These are phyloP conservation scores for Wickerhamomyces mucosus DNA, from an alignment of 805 yeast species.

Conservation along the genomic window DNA sequence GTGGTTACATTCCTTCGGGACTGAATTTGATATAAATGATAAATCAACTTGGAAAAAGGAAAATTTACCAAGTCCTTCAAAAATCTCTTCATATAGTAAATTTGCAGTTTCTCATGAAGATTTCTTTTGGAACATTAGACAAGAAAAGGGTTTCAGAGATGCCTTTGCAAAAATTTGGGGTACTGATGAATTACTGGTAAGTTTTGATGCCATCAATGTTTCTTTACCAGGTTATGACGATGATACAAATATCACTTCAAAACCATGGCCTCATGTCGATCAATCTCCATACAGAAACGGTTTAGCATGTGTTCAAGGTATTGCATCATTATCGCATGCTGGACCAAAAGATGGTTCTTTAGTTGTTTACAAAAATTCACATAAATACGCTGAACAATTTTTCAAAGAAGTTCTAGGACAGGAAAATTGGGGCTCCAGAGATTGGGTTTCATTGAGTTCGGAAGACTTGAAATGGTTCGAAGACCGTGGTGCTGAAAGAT, in stretches of 20 bases:
- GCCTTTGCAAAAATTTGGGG: constrained; percentile 23
- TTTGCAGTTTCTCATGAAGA: constrained; percentile 22
- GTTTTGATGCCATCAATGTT: constrained; percentile 24
- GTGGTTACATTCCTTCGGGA: constrained; percentile 16
- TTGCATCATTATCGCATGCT: constrained; percentile 20
- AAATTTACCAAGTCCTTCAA: constrained; percentile 19
- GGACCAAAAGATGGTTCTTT: constrained; percentile 24
- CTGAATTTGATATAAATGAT: constrained; percentile 18
- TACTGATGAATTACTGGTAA: constrained; percentile 24
- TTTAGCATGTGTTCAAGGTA: constrained; percentile 25
- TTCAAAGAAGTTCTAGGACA: constrained; percentile 14
- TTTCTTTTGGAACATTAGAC: constrained; percentile 25
- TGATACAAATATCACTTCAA: constrained; percentile 4
- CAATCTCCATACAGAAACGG: constrained; percentile 24
- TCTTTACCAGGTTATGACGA: constrained; percentile 19
- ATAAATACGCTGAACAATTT: constrained; percentile 16
- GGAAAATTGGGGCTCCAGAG: constrained; percentile 17
- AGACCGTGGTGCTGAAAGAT: constrained; percentile 19
- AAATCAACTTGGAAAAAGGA: constrained; percentile 21
- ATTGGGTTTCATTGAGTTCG: constrained; percentile 12
- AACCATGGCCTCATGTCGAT: constrained; percentile 26
- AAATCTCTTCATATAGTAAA: constrained; percentile 11
- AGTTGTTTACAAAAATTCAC: constrained; percentile 21
- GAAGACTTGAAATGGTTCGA: constrained; percentile 21
- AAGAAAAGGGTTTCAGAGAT: constrained; percentile 20